Evolutionary conservation across 495 filamentous ascomycete species (phyloP).

Genomic region (Neurospora africana): DNA sequence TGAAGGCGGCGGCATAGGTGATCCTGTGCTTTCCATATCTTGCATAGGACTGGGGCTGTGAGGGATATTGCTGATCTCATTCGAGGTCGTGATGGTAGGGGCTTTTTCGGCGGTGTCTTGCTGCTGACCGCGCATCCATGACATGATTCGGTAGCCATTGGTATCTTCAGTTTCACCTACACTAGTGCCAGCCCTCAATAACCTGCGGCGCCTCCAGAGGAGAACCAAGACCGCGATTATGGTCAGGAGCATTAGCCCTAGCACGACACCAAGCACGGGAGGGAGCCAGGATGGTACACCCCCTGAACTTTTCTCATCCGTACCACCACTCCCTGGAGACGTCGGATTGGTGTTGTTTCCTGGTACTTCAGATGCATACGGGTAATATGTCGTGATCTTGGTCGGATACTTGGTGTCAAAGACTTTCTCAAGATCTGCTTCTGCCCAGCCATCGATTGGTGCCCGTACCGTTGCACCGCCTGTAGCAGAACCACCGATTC

Average conservation of each 20-base stretch:
- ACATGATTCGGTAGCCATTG: constrained; percentile 27
- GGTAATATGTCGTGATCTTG: constrained; percentile 49
- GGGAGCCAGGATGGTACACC: constrained; percentile 50
- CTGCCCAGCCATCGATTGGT: constrained; percentile 37
- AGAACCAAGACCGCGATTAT: constrained; percentile 41
- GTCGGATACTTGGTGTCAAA: constrained; percentile 48
- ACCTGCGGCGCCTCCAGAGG: constrained; percentile 42
- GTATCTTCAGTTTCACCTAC: constrained; percentile 37
- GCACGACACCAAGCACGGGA: constrained; percentile 56
- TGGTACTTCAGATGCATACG: constrained; percentile 36
- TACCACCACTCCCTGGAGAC: not conserved
- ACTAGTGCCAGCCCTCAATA: constrained; percentile 22
- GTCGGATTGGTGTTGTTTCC: constrained; percentile 16
- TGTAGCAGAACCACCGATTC: constrained; percentile 50
- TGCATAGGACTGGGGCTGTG: constrained; percentile 3
- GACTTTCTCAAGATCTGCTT: constrained; percentile 37
- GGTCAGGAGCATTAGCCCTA: constrained; percentile 50
- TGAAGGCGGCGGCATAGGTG: constrained; percentile 5
- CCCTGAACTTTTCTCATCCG: constrained; percentile 7
- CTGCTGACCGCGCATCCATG: constrained; percentile 35
- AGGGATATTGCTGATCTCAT: constrained; percentile 26
- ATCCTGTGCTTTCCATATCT: constrained; percentile 18
- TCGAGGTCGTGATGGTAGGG: constrained; percentile 34
- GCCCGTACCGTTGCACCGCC: constrained; percentile 50
- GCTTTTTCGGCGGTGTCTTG: constrained; percentile 27